phyloP scores from a whole-genome alignment of 2,329 filamentous ascomycete species.

The Botryotinia narcissicola region DNA sequence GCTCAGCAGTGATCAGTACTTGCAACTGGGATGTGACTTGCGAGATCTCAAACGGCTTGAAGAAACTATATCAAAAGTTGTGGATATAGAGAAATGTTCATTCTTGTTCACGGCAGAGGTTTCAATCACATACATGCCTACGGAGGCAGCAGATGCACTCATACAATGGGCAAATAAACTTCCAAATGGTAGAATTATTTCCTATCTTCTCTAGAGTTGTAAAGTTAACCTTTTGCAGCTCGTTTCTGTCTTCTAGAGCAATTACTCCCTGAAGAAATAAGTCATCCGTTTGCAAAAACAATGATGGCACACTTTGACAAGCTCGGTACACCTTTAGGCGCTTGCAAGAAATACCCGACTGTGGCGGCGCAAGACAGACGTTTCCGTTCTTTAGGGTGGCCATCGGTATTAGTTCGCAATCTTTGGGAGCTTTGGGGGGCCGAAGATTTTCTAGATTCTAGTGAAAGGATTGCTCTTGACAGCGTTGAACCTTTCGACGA shows the following conservation, averaged over 20 bases:
- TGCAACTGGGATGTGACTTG: slow-evolving; percentile 79
- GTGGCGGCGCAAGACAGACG: slow-evolving; percentile 64
- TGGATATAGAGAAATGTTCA: slow-evolving; percentile 56
- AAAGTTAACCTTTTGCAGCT: slow-evolving; percentile 47
- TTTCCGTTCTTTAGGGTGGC: slow-evolving; percentile 70
- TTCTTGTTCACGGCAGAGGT: slow-evolving; percentile 87
- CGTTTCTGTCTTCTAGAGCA: slow-evolving; percentile 88
- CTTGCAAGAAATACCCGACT: slow-evolving; percentile 67
- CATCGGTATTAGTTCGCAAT: slow-evolving; percentile 58
- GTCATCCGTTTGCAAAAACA: slow-evolving; percentile 80
- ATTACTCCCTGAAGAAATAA: slow-evolving; percentile 71
- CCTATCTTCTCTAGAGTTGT: not conserved
- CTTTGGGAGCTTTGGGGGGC: slow-evolving; percentile 84
- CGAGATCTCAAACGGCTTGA: slow-evolving; percentile 63
- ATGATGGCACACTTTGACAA: slow-evolving; percentile 86
- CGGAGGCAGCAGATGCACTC: slow-evolving; percentile 66
- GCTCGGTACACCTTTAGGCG: slow-evolving; percentile 73
- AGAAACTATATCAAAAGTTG: slow-evolving; percentile 54
- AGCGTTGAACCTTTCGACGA: slow-evolving; percentile 83
- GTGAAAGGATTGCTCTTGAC: slow-evolving; percentile 63
- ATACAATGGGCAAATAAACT: slow-evolving; percentile 75
- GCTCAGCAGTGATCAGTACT: slow-evolving; percentile 67
- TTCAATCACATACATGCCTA: slow-evolving; percentile 86
- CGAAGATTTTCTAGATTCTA: slow-evolving; percentile 58
- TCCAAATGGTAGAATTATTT: slow-evolving; percentile 54